Percentiles rank a stretch among this genome's conserved stretches.
Evolutionary conservation across 1,284 basidiomycete species (phyloP).

Genomic region (Wallemia mellicola): DNA sequence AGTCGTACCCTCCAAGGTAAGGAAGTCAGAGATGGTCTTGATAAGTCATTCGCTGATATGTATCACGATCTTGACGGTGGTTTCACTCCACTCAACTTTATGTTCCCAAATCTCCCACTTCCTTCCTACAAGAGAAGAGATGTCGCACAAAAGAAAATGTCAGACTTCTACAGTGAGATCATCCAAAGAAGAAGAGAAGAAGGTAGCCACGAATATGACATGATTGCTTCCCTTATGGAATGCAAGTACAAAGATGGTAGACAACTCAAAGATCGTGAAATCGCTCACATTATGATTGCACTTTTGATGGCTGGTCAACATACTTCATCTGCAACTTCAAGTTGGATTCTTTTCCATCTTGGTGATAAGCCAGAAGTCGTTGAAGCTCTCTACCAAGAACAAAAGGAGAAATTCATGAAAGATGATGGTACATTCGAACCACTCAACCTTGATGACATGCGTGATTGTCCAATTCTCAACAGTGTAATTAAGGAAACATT

Average conservation of each 20-base stretch:
- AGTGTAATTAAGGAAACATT: slow-evolving; percentile 64
- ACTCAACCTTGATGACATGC: slow-evolving; percentile 64
- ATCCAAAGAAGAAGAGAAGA: slow-evolving; percentile 40
- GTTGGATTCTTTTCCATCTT: slow-evolving; percentile 76
- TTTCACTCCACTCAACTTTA: slow-evolving; percentile 26
- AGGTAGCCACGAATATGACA: slow-evolving; percentile 45
- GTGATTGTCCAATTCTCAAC: slow-evolving; percentile 53
- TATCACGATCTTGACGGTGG: slow-evolving; percentile 69
- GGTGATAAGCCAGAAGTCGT: slow-evolving; percentile 47
- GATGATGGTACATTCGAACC: slow-evolving; percentile 49
- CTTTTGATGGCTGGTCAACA: slow-evolving; percentile 95
- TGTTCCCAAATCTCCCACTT: slow-evolving; percentile 78
- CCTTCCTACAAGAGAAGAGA: slow-evolving; percentile 68
- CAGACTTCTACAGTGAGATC: slow-evolving; percentile 71
- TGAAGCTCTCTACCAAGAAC: slow-evolving; percentile 59
- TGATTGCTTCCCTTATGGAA: slow-evolving; percentile 63
- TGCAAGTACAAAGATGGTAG: slow-evolving; percentile 66
- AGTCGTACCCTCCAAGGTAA: slow-evolving; percentile 71
- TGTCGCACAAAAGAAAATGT: slow-evolving; percentile 71
- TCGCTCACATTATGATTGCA: slow-evolving; percentile 90
- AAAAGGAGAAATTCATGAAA: slow-evolving; percentile 49
- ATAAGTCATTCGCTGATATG: slow-evolving; percentile 57
- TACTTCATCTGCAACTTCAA: slow-evolving; percentile 68
- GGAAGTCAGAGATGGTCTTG: slow-evolving; percentile 49
- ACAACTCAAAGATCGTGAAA: slow-evolving; percentile 52